phyloP scores from a whole-genome alignment of 345 rosid genomes.

The Erysimum cheiranthoides region DNA sequence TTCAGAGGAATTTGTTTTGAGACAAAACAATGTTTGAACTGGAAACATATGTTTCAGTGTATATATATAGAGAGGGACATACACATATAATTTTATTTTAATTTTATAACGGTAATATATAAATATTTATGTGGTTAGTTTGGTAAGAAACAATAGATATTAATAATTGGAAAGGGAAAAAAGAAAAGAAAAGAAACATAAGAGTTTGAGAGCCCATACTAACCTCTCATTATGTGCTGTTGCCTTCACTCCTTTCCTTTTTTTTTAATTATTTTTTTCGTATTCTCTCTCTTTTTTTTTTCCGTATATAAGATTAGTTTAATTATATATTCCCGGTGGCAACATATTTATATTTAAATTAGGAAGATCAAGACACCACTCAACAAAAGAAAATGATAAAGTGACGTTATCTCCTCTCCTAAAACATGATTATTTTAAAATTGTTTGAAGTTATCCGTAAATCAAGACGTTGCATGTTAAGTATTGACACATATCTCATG shows the following conservation, averaged over 20 bases:
- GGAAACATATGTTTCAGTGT: slow-evolving; percentile 46
- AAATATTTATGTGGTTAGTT: slow-evolving; percentile 59
- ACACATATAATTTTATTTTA: slow-evolving; percentile 37
- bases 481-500: slow-evolving; percentile 13
- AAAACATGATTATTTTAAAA: slow-evolving; percentile 1
- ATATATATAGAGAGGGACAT: slow-evolving; percentile 47
- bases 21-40: slow-evolving; percentile 41
- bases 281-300: not conserved
- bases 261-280: not conserved
- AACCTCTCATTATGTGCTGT: slow-evolving; percentile 55
- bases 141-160: slow-evolving; percentile 68
- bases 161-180: slow-evolving; percentile 60
- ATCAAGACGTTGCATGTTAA: slow-evolving; percentile 6
- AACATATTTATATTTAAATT: not conserved
- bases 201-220: slow-evolving; percentile 65
- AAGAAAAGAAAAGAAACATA: slow-evolving; percentile 57
- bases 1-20: slow-evolving; percentile 35
- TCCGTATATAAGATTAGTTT: not conserved
- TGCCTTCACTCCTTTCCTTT: slow-evolving; percentile 40
- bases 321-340: slow-evolving; percentile 22
- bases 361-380: slow-evolving; percentile 18
- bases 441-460: not conserved
- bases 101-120: slow-evolving; percentile 37
- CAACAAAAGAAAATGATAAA: not conserved
- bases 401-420: not conserved